Base-by-base conservation (phyloP, 2,329 filamentous ascomycete species). In the Orbilia blumenaviensis region DNA sequence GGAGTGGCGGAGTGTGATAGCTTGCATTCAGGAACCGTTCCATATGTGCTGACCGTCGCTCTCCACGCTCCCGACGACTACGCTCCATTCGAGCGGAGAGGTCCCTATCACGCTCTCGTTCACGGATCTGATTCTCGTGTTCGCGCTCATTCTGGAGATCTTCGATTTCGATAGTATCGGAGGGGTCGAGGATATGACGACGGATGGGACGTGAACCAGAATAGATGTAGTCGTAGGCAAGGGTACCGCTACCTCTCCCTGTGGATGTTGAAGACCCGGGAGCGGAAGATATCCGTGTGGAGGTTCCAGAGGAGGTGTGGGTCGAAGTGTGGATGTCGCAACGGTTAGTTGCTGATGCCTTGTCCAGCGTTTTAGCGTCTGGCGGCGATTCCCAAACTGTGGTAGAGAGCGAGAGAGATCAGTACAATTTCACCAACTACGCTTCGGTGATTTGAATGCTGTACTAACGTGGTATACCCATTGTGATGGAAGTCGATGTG, bases 101-200 rank as follows among this genome's bases (percentile, higher is more conserved):
- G 12, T 76, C 72, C 29, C 72, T 60, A 38, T 76, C 72, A 12
- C 72, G 23, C 46, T 75, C 71, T 32, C 71, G 64, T 52, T 76
- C 72, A 25, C 72, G 72, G 14, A 76, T 76, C 44, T 76, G 72
- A n/a, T 23, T 76, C 34, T 76, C 72, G 68, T 76, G 72, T 42
- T 76, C 72, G 50, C 72, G 72, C 60, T 76, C 72, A 41, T 76
- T 76, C 41, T 76, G 72, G 21, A 76, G 41, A 50, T 76, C 72
- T 58, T 76, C 72, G 36, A 76, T 76, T 66, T 76, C 72, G n/a
- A 76, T 68, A 25, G 58, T 76, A 18, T 76, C 72, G 50, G 72
- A 61, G 38, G 66, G 50, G 41, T 76, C 72, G 48, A 76, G 72
- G 21, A 75, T 66, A 41, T 76, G 72, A 27, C 72, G 72, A 50